Base-by-base conservation (phyloP, 2,329 filamentous ascomycete genomes). In the Neopestalotiopsis sp. region DNA sequence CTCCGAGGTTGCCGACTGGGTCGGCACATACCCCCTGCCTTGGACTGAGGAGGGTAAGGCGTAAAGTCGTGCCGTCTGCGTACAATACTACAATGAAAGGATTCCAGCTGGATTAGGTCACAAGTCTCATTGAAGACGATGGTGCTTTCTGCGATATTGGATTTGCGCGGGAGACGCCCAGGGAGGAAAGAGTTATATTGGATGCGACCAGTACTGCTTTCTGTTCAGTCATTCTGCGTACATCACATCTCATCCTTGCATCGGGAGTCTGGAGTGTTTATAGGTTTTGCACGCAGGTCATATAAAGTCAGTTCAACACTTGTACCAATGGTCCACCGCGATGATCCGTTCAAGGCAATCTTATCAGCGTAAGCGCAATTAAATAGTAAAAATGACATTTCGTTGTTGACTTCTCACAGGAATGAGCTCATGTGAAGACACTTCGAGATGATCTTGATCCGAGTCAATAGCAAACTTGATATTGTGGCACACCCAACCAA, bases 1-100 rank as follows among this genome's bases (percentile, higher is more conserved):
- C 73, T 88, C 89, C 72, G 92, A 94, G 81, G 91, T 94, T n/a
- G 88, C 90, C 73, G 90, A 92, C 74, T 94, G 92, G 92, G 91
- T 93, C 12, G 89, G 91, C 65, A 93, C 91, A 1, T 94, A 93
- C 76, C 87, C 90, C 3, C 80, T 93, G 73, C 92, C 92, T 12
- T 94, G 91, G 91, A 85, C 88, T 65, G 78, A 81, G 71, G 65
- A 67, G 32, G 65, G 12, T 1, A 73, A 74, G 62, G 72, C 72
- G 67, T 77, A 56, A 66, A 13, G n/a, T 12, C n/a, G 14, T 63
- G 70, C 73, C 14, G 68, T 67, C 28, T 40, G 72, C 71, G 67
- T 70, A 72, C 40, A 30, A 42, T 17, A 30, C 34, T n/a, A 14
- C 13, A 28, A 2, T 32, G 45, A 53, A 17, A 53, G 45, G 45